These are phyloP conservation scores for Cryptococcus sp. DNA, from an alignment of 1,284 basidiomycete species.

Conservation along the genomic window DNA sequence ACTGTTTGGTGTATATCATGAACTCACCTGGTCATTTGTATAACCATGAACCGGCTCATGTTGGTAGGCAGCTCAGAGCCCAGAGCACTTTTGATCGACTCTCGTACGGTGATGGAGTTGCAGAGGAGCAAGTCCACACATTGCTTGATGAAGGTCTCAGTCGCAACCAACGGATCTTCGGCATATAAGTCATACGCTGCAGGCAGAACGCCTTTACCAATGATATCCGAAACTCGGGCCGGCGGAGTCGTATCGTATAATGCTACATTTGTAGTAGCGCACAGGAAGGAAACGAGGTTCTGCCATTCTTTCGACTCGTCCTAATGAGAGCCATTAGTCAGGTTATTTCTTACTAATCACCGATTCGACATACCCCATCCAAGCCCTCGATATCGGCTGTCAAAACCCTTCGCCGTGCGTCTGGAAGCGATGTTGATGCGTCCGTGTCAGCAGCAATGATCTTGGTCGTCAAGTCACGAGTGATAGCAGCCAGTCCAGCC, in stretches of 20 bases:
- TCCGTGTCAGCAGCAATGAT: constrained; percentile 35
- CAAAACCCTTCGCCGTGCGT: constrained; percentile 30
- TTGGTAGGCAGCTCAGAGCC: constrained; percentile 73
- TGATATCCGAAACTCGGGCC: constrained; percentile 57
- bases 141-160: constrained; percentile 67
- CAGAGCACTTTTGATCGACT: constrained; percentile 75
- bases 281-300: constrained; percentile 78
- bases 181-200: constrained; percentile 65
- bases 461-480: constrained; percentile 31
- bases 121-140: constrained; percentile 70
- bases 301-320: constrained; percentile 81
- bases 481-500: constrained; percentile 30
- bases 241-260: constrained; percentile 22
- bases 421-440: constrained; percentile 20
- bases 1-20: background rate
- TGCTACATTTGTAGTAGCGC: constrained; percentile 57
- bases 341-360: background rate
- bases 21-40: constrained; percentile 70
- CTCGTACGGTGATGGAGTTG: constrained; percentile 66
- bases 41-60: constrained; percentile 67
- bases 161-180: constrained; percentile 60
- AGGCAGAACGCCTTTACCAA: constrained; percentile 67
- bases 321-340: constrained; percentile 48
- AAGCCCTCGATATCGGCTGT: constrained; percentile 43
- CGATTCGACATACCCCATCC: constrained; percentile 34